Evolutionary conservation across 2,329 filamentous ascomycete genomes (phyloP), one percentile per base, ranked within the genome.

Genomic region (Arthrobotrys sinensis): DNA sequence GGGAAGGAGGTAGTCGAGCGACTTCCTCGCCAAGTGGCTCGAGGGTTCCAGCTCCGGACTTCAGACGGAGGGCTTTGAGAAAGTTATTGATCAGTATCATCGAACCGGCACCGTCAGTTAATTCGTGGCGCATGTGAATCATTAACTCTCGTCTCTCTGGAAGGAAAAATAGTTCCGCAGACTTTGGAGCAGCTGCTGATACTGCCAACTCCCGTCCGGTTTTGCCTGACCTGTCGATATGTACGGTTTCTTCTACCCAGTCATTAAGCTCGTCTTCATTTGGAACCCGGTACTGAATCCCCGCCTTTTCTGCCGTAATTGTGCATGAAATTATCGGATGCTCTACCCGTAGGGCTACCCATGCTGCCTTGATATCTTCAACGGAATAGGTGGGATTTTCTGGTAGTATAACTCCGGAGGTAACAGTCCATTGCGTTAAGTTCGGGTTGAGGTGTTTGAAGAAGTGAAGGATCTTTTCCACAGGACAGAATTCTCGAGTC

Each of bases 301-400:
- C 67, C 28, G 53, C 53, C 8, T 50, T 28, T 32, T 28, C 8
- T 1, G 1, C 12, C 5, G 38, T 43, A 19, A 70, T 57, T 2
- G 36, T 72, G 10, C 68, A 71, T 11, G 53, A 57, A 12, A 72
- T 38, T 10, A 46, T 11, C 6, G 68, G 68, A 16, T 72, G 38
- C 1, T 36, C 32, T 19, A 55, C 28, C 21, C 68, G 57, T 38
- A 65, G 12, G 36, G 8, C 19, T 50, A 65, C 2, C 68, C 60
- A 72, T 0, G 60, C 68, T 5, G 8, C 21, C 24, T 57, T 55
- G 19, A 72, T 65, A 1, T 34, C 11, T 14, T 65, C 28, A 28
- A 53, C 28, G 5, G 68, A 28, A n/a, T 48, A 48, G 1, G 1
- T 28, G 1, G 45, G 11, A 3, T 6, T 24, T 6, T 45, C 38